Evolutionary conservation across 805 yeast genomes (phyloP).

Genomic region (Blastobotrys mokoenaii): DNA sequence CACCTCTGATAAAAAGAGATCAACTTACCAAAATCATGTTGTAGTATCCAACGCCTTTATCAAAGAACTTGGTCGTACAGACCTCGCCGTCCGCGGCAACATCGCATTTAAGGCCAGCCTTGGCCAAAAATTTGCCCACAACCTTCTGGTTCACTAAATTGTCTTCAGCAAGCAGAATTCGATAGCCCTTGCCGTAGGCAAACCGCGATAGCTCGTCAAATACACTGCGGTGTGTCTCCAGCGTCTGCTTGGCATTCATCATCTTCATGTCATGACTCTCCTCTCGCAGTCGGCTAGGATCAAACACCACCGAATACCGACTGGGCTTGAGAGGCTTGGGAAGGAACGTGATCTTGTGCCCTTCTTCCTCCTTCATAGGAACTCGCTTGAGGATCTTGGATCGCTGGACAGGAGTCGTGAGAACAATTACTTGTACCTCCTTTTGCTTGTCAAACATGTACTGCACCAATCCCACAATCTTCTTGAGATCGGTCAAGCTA

Average conservation of each 20-base stretch:
- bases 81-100: conserved; percentile 27
- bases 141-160: conserved; percentile 87
- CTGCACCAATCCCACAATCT: background rate
- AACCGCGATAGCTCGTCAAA: conserved; percentile 17
- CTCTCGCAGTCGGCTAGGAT: conserved; percentile 16
- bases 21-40: conserved; percentile 18
- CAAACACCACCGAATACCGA: conserved; percentile 20
- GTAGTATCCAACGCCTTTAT: conserved; percentile 17
- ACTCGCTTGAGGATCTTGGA: conserved; percentile 9
- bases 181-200: conserved; percentile 11
- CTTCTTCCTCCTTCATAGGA: conserved; percentile 5
- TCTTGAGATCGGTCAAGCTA: conserved; percentile 18
- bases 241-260: conserved; percentile 16
- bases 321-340: conserved; percentile 21
- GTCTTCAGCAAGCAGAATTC: conserved; percentile 81
- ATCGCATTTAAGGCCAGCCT: conserved; percentile 24
- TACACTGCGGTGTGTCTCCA: conserved; percentile 15
- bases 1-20: background rate
- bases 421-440: conserved; percentile 9
- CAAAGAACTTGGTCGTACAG: conserved; percentile 21
- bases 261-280: conserved; percentile 19
- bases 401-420: conserved; percentile 18
- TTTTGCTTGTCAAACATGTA: background rate
- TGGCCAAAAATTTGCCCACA: conserved; percentile 36
- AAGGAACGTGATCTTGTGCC: conserved; percentile 12